Base-by-base conservation (phyloP, 148 eudicot genomes). In the Camellia lanceoleosa region DNA sequence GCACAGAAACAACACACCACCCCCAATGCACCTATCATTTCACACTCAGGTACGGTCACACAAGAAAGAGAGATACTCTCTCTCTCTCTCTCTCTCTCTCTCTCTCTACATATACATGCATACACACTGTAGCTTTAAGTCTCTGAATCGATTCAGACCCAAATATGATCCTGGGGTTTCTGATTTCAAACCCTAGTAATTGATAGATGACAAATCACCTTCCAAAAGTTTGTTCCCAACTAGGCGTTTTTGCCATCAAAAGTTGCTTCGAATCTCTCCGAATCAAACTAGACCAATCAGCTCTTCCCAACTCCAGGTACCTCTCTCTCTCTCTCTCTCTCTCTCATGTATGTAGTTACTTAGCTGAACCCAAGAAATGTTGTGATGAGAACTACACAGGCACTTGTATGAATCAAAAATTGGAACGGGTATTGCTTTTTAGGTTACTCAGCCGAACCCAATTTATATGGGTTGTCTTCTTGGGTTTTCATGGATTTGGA, bases 191-290 rank as follows among this genome's bases (percentile, higher is more conserved):
- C 49, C 44, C 60, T 52, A 20, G 61, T 10, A 18, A 19, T 71
- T 5, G 62, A 54, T 51, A 72, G 54, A 49, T 71, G 75, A 49
- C 60, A 49, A 51, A 7, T 71, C 59, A 71, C 51, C 30, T 71
- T 41, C 11, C 2, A 71, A 71, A 71, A 7, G 10, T 71, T 71
- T 49, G 75, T 38, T 19, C 59, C 75, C 38, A 71, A 11, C 58
- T n/a, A 59, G 59, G 3, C 42, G 15, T 71, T 9, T 49, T 49
- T 6, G 3, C 12, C 75, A 18, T 59, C 58, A 12, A 49, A 49
- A 71, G 75, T 49, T 19, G 16, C 75, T 7, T 9, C n/a, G 75
- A 71, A 49, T 71, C 75, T 51, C 38, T 70, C 47, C 52, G 73
- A 70, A 70, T 70, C 73, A 70, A 46, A 19, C 12, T 12, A 5